Percentiles rank a stretch among this genome's conserved stretches.
These are phyloP conservation scores for Populus pruinosa DNA, from an alignment of 345 rosid species.

Conservation along the genomic window DNA sequence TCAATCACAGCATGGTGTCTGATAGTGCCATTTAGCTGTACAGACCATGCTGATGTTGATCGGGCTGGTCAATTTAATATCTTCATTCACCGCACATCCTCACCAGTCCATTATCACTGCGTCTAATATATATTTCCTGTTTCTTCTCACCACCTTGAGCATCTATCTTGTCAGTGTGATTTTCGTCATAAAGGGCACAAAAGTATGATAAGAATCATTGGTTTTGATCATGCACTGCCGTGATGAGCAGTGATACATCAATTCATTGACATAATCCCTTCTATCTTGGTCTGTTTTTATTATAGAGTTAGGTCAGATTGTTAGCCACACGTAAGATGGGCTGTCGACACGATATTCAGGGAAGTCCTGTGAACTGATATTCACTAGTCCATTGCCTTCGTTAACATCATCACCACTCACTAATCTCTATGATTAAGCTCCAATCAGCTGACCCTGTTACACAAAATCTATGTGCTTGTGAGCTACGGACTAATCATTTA, in stretches of 20 bases:
- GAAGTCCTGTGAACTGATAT: not conserved
- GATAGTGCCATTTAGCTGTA: not conserved
- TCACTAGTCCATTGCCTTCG: too few species aligned
- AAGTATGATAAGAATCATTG: too few species aligned
- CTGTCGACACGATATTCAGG: too few species aligned
- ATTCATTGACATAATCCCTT: not conserved
- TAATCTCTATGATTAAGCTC: too few species aligned
- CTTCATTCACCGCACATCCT: not conserved
- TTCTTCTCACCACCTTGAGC: not conserved
- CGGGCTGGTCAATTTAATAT: not conserved
- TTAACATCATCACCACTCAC: too few species aligned
- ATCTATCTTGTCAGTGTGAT: not conserved
- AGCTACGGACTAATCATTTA: too few species aligned
- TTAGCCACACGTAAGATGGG: not conserved
- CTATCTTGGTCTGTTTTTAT: not conserved
- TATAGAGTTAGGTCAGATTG: not conserved
- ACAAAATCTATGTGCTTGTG: too few species aligned
- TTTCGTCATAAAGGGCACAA: not conserved
- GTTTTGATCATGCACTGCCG: too few species aligned
- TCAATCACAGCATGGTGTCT: not conserved
- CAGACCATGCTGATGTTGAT: not conserved
- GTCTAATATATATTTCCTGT: too few species aligned
- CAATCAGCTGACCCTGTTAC: too few species aligned
- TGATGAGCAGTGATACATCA: too few species aligned
- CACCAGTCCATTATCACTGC: not conserved